Base-by-base conservation (phyloP, 306 rosid genomes). In the Begonia masoniana region DNA sequence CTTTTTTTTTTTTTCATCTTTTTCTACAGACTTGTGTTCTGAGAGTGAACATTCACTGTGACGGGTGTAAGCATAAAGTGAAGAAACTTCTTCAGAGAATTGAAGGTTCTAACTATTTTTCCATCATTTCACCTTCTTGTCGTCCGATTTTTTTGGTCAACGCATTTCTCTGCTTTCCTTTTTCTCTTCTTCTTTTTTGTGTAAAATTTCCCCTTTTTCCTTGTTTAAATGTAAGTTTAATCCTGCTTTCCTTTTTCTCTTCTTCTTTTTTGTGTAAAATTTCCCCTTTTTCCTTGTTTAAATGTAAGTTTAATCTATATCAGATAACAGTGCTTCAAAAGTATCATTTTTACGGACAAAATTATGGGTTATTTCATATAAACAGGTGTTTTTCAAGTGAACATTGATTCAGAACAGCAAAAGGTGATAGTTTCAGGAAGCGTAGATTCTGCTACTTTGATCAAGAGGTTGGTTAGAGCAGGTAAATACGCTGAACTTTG, bases 61-160 rank as follows among this genome's bases (percentile, higher is more conserved):
- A 91, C 81, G 97, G 97, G 42, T 91, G 97, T 76, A 80, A 79
- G 81, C 97, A 78, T 77, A 85, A 91, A 73, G 95, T 91, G 73
- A 91, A 83, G 94, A 91, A 91, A 69, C 69, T 91, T 58, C 95
- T 91, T 69, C 94, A 85, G 73, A 82, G 95, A 70, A 91, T 78
- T 74, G 95, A 91, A 91, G 97, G 97, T 91, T 49, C 52, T 65
- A 52, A 21, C 62, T 63, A 7, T 1, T 39, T 61, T 47, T 48
- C 24, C 50, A n/a, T 56, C 58, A 11, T 49, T 13, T 10, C 55
- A 13, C 47, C 47, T 47, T 73, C 51, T 58, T 51, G 60, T 67
- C 62, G 62, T 59, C 47, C 48, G 10, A 26, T 48, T 60, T 57
- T 42, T 10, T 55, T 15, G 7, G 10, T 41, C 41, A 6, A 19